phyloP scores from a whole-genome alignment of 2,329 filamentous ascomycete species.

The Passalora sequoiae region DNA sequence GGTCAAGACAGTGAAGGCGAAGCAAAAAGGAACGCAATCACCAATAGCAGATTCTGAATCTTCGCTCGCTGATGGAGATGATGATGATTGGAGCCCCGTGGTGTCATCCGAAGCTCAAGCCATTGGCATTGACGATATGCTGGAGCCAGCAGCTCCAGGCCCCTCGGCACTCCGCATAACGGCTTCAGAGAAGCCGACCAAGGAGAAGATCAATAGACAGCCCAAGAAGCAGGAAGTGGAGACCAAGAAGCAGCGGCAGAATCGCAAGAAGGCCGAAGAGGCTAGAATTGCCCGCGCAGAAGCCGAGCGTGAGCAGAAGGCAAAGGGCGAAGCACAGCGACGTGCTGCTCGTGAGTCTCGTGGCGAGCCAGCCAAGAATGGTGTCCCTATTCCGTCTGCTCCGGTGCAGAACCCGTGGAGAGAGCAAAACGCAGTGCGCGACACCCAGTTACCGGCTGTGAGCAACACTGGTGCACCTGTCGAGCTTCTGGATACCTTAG shows the following conservation, averaged over 20 bases:
- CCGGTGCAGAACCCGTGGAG: constrained; percentile 54
- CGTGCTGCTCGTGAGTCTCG: constrained; percentile 75
- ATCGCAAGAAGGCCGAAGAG: constrained; percentile 79
- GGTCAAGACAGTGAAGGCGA: constrained; percentile 48
- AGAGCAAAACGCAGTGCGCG: constrained; percentile 25
- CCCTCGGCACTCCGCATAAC: constrained; percentile 76
- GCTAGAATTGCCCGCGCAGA: constrained; percentile 70
- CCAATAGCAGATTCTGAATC: constrained; percentile 53
- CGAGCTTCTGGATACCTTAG: constrained; percentile 48
- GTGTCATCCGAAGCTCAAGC: constrained; percentile 59
- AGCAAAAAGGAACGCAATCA: constrained; percentile 37
- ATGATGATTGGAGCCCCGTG: constrained; percentile 71
- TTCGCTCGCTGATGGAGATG: constrained; percentile 72
- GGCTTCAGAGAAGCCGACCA: constrained; percentile 53
- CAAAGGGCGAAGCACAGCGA: constrained; percentile 74
- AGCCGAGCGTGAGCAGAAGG: constrained; percentile 72
- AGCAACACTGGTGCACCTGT: constrained; percentile 6
- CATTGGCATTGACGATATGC: constrained; percentile 83
- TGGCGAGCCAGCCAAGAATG: constrained; percentile 77
- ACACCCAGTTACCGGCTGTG: constrained; percentile 8
- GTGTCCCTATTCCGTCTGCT: constrained; percentile 48
- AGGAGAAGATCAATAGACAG: constrained; percentile 54
- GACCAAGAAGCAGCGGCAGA: constrained; percentile 94
- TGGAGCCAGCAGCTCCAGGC: constrained; percentile 64
- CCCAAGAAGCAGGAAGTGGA: constrained; percentile 61